These are phyloP conservation scores for Tephrocybe sp. DNA, from an alignment of 768 basidiomycete genomes.

Conservation along the genomic window DNA sequence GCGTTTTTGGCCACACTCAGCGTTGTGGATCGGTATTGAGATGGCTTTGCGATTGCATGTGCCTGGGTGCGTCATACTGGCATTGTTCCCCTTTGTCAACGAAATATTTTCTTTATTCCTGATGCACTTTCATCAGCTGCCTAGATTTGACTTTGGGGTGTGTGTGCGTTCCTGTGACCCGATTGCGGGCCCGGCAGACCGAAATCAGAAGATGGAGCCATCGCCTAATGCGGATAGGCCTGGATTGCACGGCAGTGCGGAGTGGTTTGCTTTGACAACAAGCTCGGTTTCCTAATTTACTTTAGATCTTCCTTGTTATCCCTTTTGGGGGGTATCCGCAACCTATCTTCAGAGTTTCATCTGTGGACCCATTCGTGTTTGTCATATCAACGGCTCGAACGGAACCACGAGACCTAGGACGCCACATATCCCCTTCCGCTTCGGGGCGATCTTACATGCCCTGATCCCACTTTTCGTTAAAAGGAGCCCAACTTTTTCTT, in stretches of 20 bases:
- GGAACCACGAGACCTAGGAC: conserved; percentile 36
- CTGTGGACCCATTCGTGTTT: conserved; percentile 15
- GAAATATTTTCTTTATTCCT: background rate
- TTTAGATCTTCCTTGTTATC: conserved; percentile 8
- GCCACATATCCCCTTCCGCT: conserved; percentile 27
- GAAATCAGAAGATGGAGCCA: conserved; percentile 20
- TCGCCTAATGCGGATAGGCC: conserved; percentile 9
- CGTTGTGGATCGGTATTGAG: background rate
- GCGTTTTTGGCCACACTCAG: too few relatives aligned
- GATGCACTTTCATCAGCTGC: conserved; percentile 6
- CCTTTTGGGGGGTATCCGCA: conserved; percentile 19
- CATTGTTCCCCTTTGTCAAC: background rate
- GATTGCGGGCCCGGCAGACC: conserved; percentile 27
- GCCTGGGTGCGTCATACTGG: conserved; percentile 1
- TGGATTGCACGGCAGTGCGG: conserved; percentile 8
- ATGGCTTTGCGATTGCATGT: background rate
- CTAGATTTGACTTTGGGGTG: conserved; percentile 12
- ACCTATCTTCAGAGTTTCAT: conserved; percentile 11
- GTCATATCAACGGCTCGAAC: conserved; percentile 39
- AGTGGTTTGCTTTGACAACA: conserved; percentile 10
- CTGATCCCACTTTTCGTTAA: conserved; percentile 28
- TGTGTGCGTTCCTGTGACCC: conserved; percentile 16
- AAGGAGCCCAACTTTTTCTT: conserved; percentile 27
- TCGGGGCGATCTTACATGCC: conserved; percentile 25
- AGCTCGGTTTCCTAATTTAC: conserved; percentile 17